These are phyloP conservation scores for Phytophthora syringae DNA, from an alignment of 352 stramenopile genomes.

Conservation along the genomic window DNA sequence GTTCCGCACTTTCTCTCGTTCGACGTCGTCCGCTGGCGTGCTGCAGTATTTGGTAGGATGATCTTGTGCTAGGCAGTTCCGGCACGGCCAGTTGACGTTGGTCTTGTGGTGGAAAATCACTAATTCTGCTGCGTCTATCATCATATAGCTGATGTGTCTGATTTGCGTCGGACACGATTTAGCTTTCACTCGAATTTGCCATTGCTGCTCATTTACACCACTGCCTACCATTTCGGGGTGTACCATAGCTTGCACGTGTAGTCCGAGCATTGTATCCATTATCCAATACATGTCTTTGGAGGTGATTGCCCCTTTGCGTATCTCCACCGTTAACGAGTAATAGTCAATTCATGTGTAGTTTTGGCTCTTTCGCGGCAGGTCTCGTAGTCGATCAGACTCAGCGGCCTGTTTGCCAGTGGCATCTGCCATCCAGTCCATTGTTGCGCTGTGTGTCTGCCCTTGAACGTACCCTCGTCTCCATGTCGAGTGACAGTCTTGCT, in stretches of 20 bases:
- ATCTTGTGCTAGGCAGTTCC: background rate
- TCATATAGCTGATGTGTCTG: background rate
- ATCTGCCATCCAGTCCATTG: background rate
- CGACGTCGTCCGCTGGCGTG: too few species aligned
- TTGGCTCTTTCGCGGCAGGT: background rate
- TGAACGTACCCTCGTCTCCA: background rate
- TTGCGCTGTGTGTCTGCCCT: background rate
- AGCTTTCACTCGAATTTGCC: background rate
- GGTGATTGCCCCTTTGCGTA: background rate
- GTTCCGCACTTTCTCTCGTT: too few species aligned
- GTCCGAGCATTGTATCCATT: background rate
- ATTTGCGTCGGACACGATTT: background rate
- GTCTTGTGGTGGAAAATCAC: background rate
- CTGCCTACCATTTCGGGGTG: background rate
- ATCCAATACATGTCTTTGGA: conserved; percentile 10
- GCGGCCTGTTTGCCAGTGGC: background rate
- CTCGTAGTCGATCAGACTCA: background rate
- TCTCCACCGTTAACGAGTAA: background rate
- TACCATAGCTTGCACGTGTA: background rate
- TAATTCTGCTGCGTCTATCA: background rate
- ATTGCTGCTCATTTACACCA: background rate
- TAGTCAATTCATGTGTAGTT: background rate
- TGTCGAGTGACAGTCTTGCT: background rate
- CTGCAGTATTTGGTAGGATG: background rate
- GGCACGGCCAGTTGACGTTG: background rate